Percentiles rank a stretch among this genome's conserved stretches.
Evolutionary conservation across 2,329 filamentous ascomycete species (phyloP).

Genomic region (Cladosporium sp.): DNA sequence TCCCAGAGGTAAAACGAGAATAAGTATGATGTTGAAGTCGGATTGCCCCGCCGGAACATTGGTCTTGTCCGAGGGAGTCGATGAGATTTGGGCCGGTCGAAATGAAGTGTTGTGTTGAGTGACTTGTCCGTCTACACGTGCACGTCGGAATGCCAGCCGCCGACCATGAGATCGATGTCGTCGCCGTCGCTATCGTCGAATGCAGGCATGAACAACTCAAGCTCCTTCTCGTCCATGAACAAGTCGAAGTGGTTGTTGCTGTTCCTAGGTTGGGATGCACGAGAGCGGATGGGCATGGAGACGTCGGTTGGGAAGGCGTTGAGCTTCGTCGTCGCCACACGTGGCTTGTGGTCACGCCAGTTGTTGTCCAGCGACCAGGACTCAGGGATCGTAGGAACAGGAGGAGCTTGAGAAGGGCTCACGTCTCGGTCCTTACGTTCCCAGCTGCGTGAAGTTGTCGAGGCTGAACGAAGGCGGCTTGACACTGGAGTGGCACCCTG

Average conservation of each 20-base stretch:
- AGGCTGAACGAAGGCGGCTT: constrained; percentile 33
- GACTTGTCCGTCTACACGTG: constrained; percentile 12
- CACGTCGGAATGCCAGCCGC: constrained; percentile 15
- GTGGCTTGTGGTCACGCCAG: constrained; percentile 48
- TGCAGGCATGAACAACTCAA: constrained; percentile 17
- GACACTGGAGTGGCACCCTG: constrained; percentile 30
- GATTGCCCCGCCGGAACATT: not conserved
- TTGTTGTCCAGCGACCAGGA: constrained; percentile 50
- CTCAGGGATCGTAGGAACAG: constrained; percentile 19
- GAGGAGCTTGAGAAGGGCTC: constrained; percentile 22
- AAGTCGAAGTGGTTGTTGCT: constrained; percentile 9
- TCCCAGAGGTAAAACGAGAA: constrained; percentile 12
- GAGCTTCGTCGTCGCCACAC: constrained; percentile 12
- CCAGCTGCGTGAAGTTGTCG: constrained; percentile 39
- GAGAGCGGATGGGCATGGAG: constrained; percentile 4
- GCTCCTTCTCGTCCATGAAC: constrained; percentile 19
- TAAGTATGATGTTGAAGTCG: constrained; percentile 1
- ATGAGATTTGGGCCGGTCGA: constrained; percentile 2
- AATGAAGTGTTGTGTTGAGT: constrained; percentile 9
- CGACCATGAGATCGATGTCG: constrained; percentile 20
- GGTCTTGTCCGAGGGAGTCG: constrained; percentile 2
- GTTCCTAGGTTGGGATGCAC: not conserved
- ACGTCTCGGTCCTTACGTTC: constrained; percentile 30
- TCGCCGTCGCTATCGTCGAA: constrained; percentile 16
- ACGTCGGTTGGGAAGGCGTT: constrained; percentile 13